Base-by-base conservation (phyloP, 805 yeast species). In the Kodamaea kaohsiungensis region DNA sequence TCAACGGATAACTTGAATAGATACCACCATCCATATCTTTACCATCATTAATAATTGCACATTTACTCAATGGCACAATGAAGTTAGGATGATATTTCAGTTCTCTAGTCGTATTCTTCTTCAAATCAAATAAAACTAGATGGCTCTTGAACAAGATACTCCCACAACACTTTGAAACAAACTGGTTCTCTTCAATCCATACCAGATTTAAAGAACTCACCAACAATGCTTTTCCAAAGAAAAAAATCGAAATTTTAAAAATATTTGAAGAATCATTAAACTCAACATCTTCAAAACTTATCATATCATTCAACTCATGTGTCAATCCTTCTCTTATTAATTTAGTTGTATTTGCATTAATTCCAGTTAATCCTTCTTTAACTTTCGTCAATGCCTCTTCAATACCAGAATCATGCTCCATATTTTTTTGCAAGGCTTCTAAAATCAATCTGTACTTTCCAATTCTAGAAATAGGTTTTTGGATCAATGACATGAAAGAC, bases 401-500 rank as follows among this genome's bases (percentile, higher is more conserved):
- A 13, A 37, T 48, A 18, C 5, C n/a, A 13, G 16, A 27, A 15
- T 39, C 46, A 15, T 39, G 22, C 6, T 17, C 22, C 15, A 72
- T 63, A 43, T 68, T 61, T 38, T 73, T 70, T 7, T 64, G 51
- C 40, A 79, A 57, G 0, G 79, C 68, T 30, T 79, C 80, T n/a
- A 81, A 58, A n/a, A 84, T 72, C 37, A 84, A 66, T 52, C 76
- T 72, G 61, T 84, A 83, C 58, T 82, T 81, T 2, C 78, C 65
- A 7, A 80, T 68, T 57, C 88, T 65, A 42, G 78, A 65, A 9
- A 82, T 70, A 2, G 89, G 88, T 64, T 75, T 77, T 59, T 82
- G 85, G 27, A 81, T 65, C 56, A 84, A 70, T 0, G 87, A 83
- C 33, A 65, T 60, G 49, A 85, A 81, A 3, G 87, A 78, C 25